Conservation (phyloP, 192 early-diverging fungal genomes). For the Backusella luteola region DNA sequence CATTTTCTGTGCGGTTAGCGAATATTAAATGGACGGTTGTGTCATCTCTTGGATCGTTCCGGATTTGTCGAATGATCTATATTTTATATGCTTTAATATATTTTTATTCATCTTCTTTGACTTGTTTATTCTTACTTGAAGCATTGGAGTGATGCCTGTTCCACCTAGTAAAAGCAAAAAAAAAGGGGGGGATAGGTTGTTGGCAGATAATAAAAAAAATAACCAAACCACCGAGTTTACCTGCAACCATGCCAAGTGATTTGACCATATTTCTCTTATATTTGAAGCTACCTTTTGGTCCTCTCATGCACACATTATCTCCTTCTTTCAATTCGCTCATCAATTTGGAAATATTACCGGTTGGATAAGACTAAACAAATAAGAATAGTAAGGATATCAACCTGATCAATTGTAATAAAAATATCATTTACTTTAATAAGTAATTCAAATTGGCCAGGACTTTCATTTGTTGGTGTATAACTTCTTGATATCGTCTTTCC, state of each 20-base stretch:
- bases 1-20: background rate
- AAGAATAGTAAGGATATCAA: background rate
- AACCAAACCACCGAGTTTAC: background rate
- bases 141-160: conserved; percentile 71
- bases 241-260: conserved; percentile 87
- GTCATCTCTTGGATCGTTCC: background rate
- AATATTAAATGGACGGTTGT: background rate
- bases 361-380: conserved; percentile 65
- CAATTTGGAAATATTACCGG: conserved; percentile 78
- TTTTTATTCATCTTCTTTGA: background rate
- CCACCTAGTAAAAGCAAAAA: conserved; percentile 39
- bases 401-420: background rate
- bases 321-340: conserved; percentile 68
- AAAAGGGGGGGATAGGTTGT: too few species aligned
- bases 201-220: background rate
- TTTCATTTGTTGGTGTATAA: conserved; percentile 88
- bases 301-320: conserved; percentile 70
- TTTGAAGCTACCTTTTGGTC: conserved; percentile 87
- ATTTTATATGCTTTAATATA: background rate
- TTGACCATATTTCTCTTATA: conserved; percentile 80
- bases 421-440: conserved; percentile 72
- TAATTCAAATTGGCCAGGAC: conserved; percentile 86
- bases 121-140: conserved; percentile 16
- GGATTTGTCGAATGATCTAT: background rate
- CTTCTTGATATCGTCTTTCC: conserved; percentile 83